phyloP scores from a whole-genome alignment of 371 early-diverging fungal genomes.

The Blyttiomyces sp. region DNA sequence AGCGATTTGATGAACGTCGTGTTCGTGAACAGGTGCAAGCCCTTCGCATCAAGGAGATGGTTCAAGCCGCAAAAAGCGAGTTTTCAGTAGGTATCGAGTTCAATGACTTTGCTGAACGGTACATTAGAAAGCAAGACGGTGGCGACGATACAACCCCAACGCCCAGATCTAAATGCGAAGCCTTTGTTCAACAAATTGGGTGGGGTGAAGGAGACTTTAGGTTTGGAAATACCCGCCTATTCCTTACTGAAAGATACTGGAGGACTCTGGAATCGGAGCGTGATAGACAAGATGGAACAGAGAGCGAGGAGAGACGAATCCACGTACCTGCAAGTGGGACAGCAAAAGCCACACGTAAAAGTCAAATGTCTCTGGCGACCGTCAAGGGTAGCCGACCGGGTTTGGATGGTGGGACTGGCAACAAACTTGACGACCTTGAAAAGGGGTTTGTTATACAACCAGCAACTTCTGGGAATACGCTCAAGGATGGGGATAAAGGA shows the following conservation, averaged over 20 bases:
- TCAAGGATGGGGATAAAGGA: constrained; percentile 7
- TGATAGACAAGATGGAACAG: constrained; percentile 3
- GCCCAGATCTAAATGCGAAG: neutral
- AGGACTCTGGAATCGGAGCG: constrained; percentile 11
- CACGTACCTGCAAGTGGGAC: constrained; percentile 8
- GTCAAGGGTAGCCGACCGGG: neutral
- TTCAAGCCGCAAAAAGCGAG: constrained; percentile 36
- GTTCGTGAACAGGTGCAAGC: constrained; percentile 54
- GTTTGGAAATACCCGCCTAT: constrained; percentile 21
- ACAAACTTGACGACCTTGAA: constrained; percentile 5
- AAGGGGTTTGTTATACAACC: constrained; percentile 2
- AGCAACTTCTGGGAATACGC: neutral
- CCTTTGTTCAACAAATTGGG: no score
- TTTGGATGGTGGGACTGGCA: neutral
- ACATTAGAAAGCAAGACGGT: neutral
- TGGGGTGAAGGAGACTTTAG: constrained; percentile 6
- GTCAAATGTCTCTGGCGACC: neutral
- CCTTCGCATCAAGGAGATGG: constrained; percentile 52
- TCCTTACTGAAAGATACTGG: constrained; percentile 17
- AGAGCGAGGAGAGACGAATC: constrained; percentile 20
- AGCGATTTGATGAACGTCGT: constrained; percentile 32
- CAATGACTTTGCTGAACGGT: constrained; percentile 17
- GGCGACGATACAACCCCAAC: constrained; percentile 1
- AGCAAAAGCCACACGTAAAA: constrained; percentile 1
- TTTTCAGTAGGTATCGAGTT: constrained; percentile 27